Percentiles rank a stretch among this genome's conserved stretches.
phyloP scores from a whole-genome alignment of 345 rosid species.

The Nasturtium officinale region DNA sequence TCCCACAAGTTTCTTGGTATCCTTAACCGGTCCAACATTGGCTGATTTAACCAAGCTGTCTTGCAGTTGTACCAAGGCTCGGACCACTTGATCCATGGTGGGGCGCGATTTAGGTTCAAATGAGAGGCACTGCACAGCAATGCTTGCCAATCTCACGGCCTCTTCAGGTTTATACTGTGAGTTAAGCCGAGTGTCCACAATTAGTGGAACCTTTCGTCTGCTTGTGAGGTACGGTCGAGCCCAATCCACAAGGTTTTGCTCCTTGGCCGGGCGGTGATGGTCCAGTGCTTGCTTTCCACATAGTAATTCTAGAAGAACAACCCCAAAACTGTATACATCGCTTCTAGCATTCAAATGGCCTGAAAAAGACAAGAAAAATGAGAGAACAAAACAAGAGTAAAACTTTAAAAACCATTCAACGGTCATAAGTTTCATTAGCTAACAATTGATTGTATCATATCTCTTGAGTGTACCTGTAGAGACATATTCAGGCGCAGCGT shows the following conservation, averaged over 20 bases:
- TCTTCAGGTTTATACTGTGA: conserved; percentile 61
- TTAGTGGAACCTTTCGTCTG: conserved; percentile 69
- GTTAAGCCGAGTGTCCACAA: conserved; percentile 75
- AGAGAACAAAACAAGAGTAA: background rate
- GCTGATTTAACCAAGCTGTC: conserved; percentile 36
- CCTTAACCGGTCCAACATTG: conserved; percentile 20
- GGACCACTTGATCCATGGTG: conserved; percentile 73
- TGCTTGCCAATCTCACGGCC: conserved; percentile 64
- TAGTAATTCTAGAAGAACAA: conserved; percentile 81
- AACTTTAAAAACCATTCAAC: background rate
- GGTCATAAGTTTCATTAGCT: background rate
- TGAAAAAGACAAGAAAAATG: conserved; percentile 22
- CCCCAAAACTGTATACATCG: conserved; percentile 91
- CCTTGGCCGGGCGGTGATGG: conserved; percentile 73
- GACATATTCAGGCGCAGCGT: conserved; percentile 51
- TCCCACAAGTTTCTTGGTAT: conserved; percentile 27
- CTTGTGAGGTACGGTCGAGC: conserved; percentile 78
- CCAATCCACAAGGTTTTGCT: conserved; percentile 96
- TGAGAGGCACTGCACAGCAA: conserved; percentile 76
- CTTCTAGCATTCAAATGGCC: conserved; percentile 88
- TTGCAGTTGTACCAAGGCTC: conserved; percentile 64
- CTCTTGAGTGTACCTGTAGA: conserved; percentile 61
- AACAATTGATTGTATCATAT: background rate
- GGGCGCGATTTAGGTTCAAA: conserved; percentile 71
- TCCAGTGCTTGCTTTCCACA: conserved; percentile 85